Evolutionary conservation across 352 stramenopile species (phyloP).

Genomic region (Phytophthora pseudosyringae): DNA sequence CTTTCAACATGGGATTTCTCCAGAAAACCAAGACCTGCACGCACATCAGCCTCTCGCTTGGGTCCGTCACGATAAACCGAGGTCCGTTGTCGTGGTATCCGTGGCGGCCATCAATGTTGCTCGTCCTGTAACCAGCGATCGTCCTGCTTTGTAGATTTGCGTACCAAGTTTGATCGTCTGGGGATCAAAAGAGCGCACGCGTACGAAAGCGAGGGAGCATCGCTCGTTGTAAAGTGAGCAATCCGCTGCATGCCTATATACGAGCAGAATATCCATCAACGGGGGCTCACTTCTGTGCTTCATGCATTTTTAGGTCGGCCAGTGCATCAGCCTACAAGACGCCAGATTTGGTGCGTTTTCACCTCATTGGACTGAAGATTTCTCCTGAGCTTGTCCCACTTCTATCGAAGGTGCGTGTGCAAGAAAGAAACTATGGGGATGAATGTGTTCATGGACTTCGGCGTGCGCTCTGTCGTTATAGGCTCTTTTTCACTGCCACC

Average conservation of each 20-base stretch:
- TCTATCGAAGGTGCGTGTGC: slow-evolving; percentile 39
- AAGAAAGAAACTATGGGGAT: background rate
- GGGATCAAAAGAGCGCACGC: slow-evolving; percentile 52
- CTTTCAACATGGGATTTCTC: slow-evolving; percentile 59
- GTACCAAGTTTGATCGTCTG: slow-evolving; percentile 69
- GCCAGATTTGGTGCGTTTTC: slow-evolving; percentile 37
- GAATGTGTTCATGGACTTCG: background rate
- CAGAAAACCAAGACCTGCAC: slow-evolving; percentile 35
- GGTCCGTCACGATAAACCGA: slow-evolving; percentile 54
- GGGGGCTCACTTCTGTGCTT: background rate
- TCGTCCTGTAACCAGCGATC: background rate
- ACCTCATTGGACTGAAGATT: slow-evolving; percentile 46
- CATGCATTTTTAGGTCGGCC: slow-evolving; percentile 23
- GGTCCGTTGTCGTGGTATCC: slow-evolving; percentile 27
- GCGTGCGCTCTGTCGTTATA: slow-evolving; percentile 10
- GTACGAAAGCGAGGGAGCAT: slow-evolving; percentile 43
- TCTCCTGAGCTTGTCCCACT: slow-evolving; percentile 19
- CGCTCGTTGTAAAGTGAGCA: slow-evolving; percentile 41
- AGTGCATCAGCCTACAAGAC: slow-evolving; percentile 40
- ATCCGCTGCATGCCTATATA: background rate
- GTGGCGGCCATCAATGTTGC: background rate
- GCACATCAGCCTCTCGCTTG: slow-evolving; percentile 59
- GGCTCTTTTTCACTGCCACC: slow-evolving; percentile 38
- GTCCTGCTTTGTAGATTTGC: slow-evolving; percentile 43
- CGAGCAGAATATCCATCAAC: background rate